A percentile compares a stretch with the other conserved stretches of the same genome.
phyloP scores from a whole-genome alignment of 495 filamentous ascomycete genomes.

The Xanthoparmelia taractica region DNA sequence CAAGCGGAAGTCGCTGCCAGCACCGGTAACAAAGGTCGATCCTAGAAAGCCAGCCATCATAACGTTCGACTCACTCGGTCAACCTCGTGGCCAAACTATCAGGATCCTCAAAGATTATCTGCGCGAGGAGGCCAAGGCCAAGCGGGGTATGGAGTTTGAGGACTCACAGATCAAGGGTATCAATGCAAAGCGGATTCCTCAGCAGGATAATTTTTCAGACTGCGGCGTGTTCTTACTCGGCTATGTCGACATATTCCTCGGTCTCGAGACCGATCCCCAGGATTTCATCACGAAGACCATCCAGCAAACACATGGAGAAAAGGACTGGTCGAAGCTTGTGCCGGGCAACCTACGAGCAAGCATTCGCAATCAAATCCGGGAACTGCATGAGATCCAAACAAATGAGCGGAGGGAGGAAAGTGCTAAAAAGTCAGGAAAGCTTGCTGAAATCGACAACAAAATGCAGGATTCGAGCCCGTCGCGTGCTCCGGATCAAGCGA shows the following conservation, averaged over 20 bases:
- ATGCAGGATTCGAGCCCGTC: conserved; percentile 6
- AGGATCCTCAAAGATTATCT: conserved; percentile 70
- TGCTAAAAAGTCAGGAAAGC: conserved; percentile 17
- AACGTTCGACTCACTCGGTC: conserved; percentile 77
- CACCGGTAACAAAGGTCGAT: conserved; percentile 27
- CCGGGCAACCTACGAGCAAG: conserved; percentile 45
- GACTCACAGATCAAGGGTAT: conserved; percentile 49
- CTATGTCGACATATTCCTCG: conserved; percentile 73
- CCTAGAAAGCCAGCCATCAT: conserved; percentile 59
- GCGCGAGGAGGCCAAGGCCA: conserved; percentile 59
- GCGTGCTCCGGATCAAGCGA: not conserved
- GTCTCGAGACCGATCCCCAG: conserved; percentile 46
- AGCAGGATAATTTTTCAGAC: conserved; percentile 78
- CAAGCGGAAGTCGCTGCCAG: conserved; percentile 31
- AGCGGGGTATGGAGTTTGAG: conserved; percentile 53
- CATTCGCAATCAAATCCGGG: conserved; percentile 46
- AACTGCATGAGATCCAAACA: conserved; percentile 43
- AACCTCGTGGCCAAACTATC: conserved; percentile 51
- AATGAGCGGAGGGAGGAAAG: conserved; percentile 19
- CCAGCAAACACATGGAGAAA: conserved; percentile 38
- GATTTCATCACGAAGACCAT: conserved; percentile 53
- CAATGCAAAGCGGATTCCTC: conserved; percentile 61
- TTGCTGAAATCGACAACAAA: not conserved
- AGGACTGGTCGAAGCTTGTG: conserved; percentile 49
- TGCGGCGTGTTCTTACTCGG: conserved; percentile 81